Conservation (phyloP, 179 eudicot genomes). For the Vitellaria paradoxa region DNA sequence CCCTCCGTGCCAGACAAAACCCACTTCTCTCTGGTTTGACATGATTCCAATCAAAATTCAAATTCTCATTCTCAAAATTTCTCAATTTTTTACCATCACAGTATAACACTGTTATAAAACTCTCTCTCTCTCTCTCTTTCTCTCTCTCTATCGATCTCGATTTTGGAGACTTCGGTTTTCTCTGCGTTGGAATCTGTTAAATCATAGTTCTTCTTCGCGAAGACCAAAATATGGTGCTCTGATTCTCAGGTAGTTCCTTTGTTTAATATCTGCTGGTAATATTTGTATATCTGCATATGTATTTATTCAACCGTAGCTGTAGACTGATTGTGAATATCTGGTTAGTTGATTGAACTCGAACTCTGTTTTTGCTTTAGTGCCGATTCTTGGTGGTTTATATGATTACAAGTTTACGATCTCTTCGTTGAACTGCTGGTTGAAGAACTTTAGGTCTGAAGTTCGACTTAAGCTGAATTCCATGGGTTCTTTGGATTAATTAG, state of each 20-base stretch:
- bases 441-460: neutral
- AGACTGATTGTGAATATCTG: neutral
- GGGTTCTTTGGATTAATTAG: neutral
- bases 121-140: no score
- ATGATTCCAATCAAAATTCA: neutral
- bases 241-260: conserved; percentile 17
- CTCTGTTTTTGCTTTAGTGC: conserved; percentile 1
- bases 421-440: neutral
- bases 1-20: conserved; percentile 15
- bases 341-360: neutral
- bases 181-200: no score
- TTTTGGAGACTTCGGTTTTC: conserved; percentile 3
- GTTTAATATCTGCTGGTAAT: neutral
- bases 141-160: conserved; percentile 14
- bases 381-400: neutral
- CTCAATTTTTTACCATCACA: neutral
- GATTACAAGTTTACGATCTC: neutral
- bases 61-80: neutral
- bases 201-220: no score
- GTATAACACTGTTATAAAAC: neutral
- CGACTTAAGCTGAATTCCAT: neutral
- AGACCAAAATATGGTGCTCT: conserved; percentile 2
- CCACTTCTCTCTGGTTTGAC: neutral
- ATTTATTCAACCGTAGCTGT: no score
- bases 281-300: neutral